These are phyloP conservation scores for Diutina sp. DNA, from an alignment of 1,139 yeast species.

Conservation along the genomic window DNA sequence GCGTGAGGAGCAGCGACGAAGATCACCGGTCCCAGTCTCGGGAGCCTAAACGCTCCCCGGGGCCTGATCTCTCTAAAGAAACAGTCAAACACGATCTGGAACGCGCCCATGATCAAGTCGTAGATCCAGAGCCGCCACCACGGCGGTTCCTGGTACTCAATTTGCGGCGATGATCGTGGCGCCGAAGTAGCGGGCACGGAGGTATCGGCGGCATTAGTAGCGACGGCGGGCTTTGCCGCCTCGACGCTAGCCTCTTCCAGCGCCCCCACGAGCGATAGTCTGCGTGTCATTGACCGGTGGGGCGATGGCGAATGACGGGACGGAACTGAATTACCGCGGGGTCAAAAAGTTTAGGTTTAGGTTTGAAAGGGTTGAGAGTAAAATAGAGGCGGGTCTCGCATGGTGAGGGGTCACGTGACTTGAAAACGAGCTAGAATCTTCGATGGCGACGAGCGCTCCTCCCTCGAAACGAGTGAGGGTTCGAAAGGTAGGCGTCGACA, in stretches of 20 bases:
- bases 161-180: neutral
- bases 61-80: slow-evolving; percentile 87
- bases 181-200: too few species aligned
- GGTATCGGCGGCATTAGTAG: too few species aligned
- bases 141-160: slow-evolving; percentile 4
- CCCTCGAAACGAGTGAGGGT: too few species aligned
- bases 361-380: too few species aligned
- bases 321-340: too few species aligned
- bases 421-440: too few species aligned
- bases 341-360: too few species aligned
- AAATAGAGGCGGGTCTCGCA: too few species aligned
- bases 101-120: slow-evolving; percentile 37
- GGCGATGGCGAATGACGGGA: neutral
- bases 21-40: slow-evolving; percentile 74
- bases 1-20: slow-evolving; percentile 98
- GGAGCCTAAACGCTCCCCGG: slow-evolving; percentile 83
- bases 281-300: neutral
- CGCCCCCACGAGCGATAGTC: neutral
- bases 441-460: too few species aligned
- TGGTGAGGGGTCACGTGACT: too few species aligned
- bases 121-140: slow-evolving; percentile 29
- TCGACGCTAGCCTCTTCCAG: neutral
- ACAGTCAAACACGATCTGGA: slow-evolving; percentile 31
- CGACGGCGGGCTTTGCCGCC: neutral
- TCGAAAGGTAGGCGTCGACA: too few species aligned